phyloP scores from a whole-genome alignment of 2,329 filamentous ascomycete species.

The Neofusicoccum cordaticola region DNA sequence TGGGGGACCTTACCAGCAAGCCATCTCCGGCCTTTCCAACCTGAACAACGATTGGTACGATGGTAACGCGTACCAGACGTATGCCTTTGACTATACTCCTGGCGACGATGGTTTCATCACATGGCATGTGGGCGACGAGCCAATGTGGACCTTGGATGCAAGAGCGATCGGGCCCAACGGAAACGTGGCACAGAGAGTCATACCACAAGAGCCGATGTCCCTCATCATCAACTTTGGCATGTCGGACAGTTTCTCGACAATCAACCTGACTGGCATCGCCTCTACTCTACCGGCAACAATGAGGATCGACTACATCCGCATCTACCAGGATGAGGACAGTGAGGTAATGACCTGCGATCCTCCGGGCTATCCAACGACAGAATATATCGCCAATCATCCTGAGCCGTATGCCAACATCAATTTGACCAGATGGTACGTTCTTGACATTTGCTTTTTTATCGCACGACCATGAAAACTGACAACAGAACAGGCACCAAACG shows the following conservation, averaged over 20 bases:
- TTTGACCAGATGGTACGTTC: slow-evolving; percentile 59
- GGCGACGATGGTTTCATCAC: slow-evolving; percentile 60
- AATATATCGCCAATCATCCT: slow-evolving; percentile 63
- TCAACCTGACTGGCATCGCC: slow-evolving; percentile 58
- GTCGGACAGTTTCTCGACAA: slow-evolving; percentile 61
- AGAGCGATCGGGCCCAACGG: slow-evolving; percentile 64
- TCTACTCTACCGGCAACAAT: slow-evolving; percentile 61
- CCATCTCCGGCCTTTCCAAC: slow-evolving; percentile 53
- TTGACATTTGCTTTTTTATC: not conserved
- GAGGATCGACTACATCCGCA: slow-evolving; percentile 67
- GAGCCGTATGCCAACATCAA: slow-evolving; percentile 64
- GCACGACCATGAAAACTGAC: slow-evolving; percentile 16
- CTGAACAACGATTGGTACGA: slow-evolving; percentile 58
- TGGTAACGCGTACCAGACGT: slow-evolving; percentile 53
- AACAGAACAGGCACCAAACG: slow-evolving; percentile 41
- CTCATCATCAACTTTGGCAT: slow-evolving; percentile 70
- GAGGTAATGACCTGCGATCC: slow-evolving; percentile 66
- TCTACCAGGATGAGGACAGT: slow-evolving; percentile 63
- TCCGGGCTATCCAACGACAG: slow-evolving; percentile 62
- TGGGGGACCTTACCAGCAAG: slow-evolving; percentile 56
- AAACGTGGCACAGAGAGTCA: slow-evolving; percentile 63
- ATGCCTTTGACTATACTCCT: slow-evolving; percentile 56
- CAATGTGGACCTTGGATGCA: slow-evolving; percentile 63
- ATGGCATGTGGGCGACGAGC: slow-evolving; percentile 66
- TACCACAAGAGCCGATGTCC: slow-evolving; percentile 66